Conservation (phyloP, 805 yeast genomes). For the Nakazawaea molendinolei region DNA sequence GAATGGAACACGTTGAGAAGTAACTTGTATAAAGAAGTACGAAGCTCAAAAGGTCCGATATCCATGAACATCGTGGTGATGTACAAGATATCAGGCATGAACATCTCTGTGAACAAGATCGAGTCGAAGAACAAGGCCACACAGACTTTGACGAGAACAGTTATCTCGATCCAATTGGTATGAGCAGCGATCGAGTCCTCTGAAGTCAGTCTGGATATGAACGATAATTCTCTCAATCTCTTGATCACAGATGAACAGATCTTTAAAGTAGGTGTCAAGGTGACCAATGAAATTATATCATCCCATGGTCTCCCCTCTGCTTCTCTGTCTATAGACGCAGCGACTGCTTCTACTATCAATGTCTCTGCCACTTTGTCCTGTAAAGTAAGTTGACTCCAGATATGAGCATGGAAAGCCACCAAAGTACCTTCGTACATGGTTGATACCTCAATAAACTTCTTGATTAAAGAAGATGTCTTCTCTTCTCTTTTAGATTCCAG, state of each 20-base stretch:
- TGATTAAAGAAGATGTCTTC: constrained; percentile 50
- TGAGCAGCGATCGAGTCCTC: constrained; percentile 41
- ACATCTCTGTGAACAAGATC: constrained; percentile 50
- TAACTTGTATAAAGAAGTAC: constrained; percentile 54
- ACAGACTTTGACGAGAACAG: constrained; percentile 56
- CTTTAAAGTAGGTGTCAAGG: constrained; percentile 63
- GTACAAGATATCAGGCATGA: constrained; percentile 65
- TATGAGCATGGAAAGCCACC: constrained; percentile 46
- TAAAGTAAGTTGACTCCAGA: constrained; percentile 62
- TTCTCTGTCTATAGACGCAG: constrained; percentile 68
- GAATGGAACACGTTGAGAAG: constrained; percentile 66
- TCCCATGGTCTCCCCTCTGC: constrained; percentile 71
- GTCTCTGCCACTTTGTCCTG: constrained; percentile 53
- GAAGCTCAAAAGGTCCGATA: constrained; percentile 45
- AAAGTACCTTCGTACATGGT: constrained; percentile 40
- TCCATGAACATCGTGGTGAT: constrained; percentile 58
- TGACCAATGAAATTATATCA: constrained; percentile 53
- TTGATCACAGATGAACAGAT: constrained; percentile 59
- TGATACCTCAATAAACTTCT: constrained; percentile 56
- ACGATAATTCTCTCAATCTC: constrained; percentile 48
- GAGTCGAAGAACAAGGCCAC: constrained; percentile 69
- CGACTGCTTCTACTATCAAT: constrained; percentile 67
- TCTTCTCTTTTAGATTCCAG: constrained; percentile 28
- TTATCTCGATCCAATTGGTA: constrained; percentile 63
- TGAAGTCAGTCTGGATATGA: constrained; percentile 32